A percentile compares a stretch with the other conserved stretches of the same genome.
phyloP scores from a whole-genome alignment of 2,329 filamentous ascomycete genomes.

The Sarocladium kiliense region DNA sequence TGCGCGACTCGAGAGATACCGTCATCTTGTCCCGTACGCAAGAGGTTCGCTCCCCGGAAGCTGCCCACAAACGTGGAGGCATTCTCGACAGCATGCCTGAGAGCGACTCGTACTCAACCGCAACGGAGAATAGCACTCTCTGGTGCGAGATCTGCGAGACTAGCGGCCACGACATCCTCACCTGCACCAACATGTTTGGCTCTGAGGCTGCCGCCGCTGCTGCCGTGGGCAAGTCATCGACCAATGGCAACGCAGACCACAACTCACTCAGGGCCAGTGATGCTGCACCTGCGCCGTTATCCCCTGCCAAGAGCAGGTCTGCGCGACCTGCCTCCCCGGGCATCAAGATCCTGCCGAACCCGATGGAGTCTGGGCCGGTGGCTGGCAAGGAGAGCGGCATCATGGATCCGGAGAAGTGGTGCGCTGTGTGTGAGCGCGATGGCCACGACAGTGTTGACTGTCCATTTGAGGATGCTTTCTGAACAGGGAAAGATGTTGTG shows the following conservation, averaged over 20 bases:
- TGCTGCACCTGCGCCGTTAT: slow-evolving; percentile 50
- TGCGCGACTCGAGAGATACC: slow-evolving; percentile 61
- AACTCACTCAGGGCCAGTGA: slow-evolving; percentile 9
- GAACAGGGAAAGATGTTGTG: slow-evolving; percentile 15
- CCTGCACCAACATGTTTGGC: slow-evolving; percentile 85
- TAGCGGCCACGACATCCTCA: slow-evolving; percentile 86
- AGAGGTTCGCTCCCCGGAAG: slow-evolving; percentile 42
- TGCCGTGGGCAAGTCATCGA: slow-evolving; percentile 7
- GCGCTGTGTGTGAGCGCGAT: slow-evolving; percentile 90
- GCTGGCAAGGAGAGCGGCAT: slow-evolving; percentile 74
- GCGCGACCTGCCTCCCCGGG: slow-evolving; percentile 31
- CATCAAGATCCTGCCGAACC: slow-evolving; percentile 51
- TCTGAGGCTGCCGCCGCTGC: slow-evolving; percentile 29
- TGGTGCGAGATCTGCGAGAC: slow-evolving; percentile 98
- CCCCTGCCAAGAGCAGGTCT: slow-evolving; percentile 41
- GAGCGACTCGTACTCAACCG: slow-evolving; percentile 63
- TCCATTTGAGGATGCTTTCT: slow-evolving; percentile 80
- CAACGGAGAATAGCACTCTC: slow-evolving; percentile 66
- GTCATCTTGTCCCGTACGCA: slow-evolving; percentile 51
- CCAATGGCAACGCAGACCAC: background rate
- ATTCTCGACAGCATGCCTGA: slow-evolving; percentile 64
- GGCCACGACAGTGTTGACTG: slow-evolving; percentile 96
- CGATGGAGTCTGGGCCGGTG: slow-evolving; percentile 61
- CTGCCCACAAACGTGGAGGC: slow-evolving; percentile 39
- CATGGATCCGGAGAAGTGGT: slow-evolving; percentile 88